A percentile compares a stretch with the other conserved stretches of the same genome.
Evolutionary conservation across 345 rosid species (phyloP).

Genomic region (Raphanus sativus): DNA sequence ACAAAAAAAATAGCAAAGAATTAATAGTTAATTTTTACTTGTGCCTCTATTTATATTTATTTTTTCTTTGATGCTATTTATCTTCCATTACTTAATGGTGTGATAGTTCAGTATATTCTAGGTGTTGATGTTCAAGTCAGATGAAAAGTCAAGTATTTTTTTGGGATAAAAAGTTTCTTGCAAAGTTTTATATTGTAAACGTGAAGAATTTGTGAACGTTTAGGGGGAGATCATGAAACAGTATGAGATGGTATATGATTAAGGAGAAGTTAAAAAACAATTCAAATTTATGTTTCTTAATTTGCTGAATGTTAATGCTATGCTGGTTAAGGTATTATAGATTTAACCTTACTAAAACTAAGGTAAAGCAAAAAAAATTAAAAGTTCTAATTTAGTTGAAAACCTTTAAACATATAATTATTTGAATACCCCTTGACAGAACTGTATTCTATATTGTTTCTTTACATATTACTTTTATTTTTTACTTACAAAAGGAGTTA

Average conservation of each 20-base stretch:
- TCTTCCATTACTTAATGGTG: not conserved
- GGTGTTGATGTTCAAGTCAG: not conserved
- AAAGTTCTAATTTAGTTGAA: not conserved
- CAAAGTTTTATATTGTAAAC: not conserved
- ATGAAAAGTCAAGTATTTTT: not conserved
- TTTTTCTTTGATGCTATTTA: not conserved
- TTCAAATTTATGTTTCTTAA: not conserved
- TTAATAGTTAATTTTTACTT: not conserved
- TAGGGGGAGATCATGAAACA: not conserved
- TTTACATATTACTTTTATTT: not conserved
- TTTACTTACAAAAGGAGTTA: constrained; percentile 10
- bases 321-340: not conserved
- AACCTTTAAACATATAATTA: not conserved
- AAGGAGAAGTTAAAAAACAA: not conserved
- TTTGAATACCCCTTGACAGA: not conserved
- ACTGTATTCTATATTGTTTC: constrained; percentile 26
- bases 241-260: not conserved
- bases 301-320: not conserved
- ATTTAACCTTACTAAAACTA: not conserved
- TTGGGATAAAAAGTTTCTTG: not conserved
- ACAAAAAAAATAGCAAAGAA: not conserved
- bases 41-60: not conserved
- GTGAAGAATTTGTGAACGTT: not conserved
- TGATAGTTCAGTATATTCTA: not conserved
- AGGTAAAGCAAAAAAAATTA: not conserved